Percentiles rank a stretch among this genome's conserved stretches.
Evolutionary conservation across 2,329 filamentous ascomycete species (phyloP).

Genomic region (Mollisia scopiformis): DNA sequence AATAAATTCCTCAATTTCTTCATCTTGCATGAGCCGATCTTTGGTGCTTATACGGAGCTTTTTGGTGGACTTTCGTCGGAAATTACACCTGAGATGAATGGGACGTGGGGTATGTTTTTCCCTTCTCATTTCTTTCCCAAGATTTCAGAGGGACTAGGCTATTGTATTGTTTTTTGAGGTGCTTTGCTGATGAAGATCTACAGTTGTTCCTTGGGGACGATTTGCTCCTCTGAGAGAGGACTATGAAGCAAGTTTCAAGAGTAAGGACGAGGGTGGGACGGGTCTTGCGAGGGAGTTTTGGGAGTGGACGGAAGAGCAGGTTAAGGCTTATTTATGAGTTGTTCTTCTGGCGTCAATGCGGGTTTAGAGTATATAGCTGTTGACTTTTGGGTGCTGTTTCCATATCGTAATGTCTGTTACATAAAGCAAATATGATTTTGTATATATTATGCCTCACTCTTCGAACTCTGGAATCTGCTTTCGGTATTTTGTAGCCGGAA

Average conservation of each 20-base stretch:
- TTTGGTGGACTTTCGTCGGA: conserved; percentile 33
- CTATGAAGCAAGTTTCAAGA: conserved; percentile 36
- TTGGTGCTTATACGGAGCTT: conserved; percentile 36
- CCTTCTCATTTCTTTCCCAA: too few species aligned
- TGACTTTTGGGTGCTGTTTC: too few species aligned
- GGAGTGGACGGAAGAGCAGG: conserved; percentile 46
- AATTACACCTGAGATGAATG: conserved; percentile 30
- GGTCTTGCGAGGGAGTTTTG: conserved; percentile 45
- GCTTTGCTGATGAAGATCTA: conserved; percentile 3
- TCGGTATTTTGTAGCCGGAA: too few species aligned
- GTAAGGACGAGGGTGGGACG: conserved; percentile 41
- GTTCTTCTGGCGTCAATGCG: background rate
- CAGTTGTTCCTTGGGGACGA: conserved; percentile 52
- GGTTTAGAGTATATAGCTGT: too few species aligned
- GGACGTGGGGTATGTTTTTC: conserved; percentile 28
- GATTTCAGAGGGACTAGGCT: too few species aligned
- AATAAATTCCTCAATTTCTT: conserved; percentile 17
- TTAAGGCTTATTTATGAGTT: conserved; percentile 19
- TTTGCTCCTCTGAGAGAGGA: conserved; percentile 38
- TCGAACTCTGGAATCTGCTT: too few species aligned
- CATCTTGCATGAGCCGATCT: conserved; percentile 25
- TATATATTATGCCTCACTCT: too few species aligned
- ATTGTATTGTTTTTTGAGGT: background rate
- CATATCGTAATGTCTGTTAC: too few species aligned
- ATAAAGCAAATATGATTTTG: too few species aligned